Conservation (phyloP, 371 early-diverging fungal genomes). For the Rhizomucor pusillus region DNA sequence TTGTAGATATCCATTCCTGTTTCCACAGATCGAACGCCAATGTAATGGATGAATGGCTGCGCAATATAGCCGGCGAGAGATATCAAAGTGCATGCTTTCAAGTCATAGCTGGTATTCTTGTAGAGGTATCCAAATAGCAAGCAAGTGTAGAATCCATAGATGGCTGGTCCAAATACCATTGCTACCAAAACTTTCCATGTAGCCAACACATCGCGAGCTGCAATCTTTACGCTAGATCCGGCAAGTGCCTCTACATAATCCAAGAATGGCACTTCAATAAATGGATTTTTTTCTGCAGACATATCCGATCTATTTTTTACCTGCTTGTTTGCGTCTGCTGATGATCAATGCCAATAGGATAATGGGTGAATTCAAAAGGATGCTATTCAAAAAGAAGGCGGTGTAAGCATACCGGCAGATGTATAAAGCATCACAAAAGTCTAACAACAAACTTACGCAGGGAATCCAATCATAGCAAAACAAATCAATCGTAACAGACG, state of each 20-base stretch:
- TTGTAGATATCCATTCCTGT: slow-evolving; percentile 61
- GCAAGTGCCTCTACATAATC: slow-evolving; percentile 62
- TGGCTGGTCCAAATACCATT: slow-evolving; percentile 56
- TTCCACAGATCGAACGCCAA: slow-evolving; percentile 54
- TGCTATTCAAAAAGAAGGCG: slow-evolving; percentile 40
- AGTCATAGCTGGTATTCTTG: slow-evolving; percentile 1
- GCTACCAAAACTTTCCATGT: slow-evolving; percentile 85
- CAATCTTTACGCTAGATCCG: slow-evolving; percentile 79
- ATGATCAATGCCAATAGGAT: slow-evolving; percentile 51
- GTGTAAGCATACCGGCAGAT: neutral
- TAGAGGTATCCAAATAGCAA: slow-evolving; percentile 24
- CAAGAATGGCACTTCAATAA: too few relatives aligned
- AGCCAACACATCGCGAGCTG: slow-evolving; percentile 81
- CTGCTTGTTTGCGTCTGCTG: slow-evolving; percentile 60
- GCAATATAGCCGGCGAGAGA: slow-evolving; percentile 27
- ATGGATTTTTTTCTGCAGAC: neutral
- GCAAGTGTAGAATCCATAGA: slow-evolving; percentile 59
- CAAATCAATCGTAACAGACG: slow-evolving; percentile 57
- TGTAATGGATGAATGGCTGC: slow-evolving; percentile 54
- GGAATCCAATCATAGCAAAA: slow-evolving; percentile 64
- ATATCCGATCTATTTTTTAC: slow-evolving; percentile 13
- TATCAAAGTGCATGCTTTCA: neutral
- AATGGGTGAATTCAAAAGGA: slow-evolving; percentile 64
- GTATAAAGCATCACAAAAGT: neutral
- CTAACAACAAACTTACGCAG: slow-evolving; percentile 41